Evolutionary conservation across 306 rosid species (phyloP).

Genomic region (Lathyrus oleraceus): DNA sequence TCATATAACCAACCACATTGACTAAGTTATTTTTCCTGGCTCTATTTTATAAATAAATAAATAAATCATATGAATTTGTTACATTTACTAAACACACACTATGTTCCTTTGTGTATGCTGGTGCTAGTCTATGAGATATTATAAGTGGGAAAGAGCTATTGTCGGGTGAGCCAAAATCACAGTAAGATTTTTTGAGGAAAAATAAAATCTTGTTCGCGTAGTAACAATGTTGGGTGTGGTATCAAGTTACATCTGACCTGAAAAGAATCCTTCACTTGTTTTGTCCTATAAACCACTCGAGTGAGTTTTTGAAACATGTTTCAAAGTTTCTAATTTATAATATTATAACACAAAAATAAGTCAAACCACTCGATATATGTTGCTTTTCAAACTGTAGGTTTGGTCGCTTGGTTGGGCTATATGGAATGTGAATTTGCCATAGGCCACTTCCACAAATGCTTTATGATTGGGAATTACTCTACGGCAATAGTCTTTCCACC

Average conservation of each 20-base stretch:
- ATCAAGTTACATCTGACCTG: conserved; percentile 46
- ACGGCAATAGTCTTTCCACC: too few relatives aligned
- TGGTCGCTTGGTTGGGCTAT: neutral
- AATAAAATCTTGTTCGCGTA: neutral
- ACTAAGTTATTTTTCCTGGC: neutral
- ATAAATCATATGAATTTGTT: too few relatives aligned
- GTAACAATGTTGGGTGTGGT: conserved; percentile 43
- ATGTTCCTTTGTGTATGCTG: too few relatives aligned
- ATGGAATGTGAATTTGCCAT: neutral
- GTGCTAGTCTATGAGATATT: neutral
- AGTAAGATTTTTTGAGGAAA: neutral
- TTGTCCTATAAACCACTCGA: conserved; percentile 45
- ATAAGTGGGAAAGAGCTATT: neutral
- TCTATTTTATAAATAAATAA: too few relatives aligned
- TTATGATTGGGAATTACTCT: too few relatives aligned
- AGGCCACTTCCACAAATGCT: neutral
- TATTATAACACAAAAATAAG: neutral
- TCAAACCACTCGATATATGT: conserved; percentile 9
- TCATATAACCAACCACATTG: conserved; percentile 37
- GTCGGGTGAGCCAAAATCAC: neutral
- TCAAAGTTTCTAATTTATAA: neutral
- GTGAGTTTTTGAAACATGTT: conserved; percentile 45
- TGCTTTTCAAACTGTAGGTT: neutral
- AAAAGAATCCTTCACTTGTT: conserved; percentile 50
- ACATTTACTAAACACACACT: too few relatives aligned